Conservation (phyloP, 306 rosid genomes). For the Abrus pulchellus region DNA sequence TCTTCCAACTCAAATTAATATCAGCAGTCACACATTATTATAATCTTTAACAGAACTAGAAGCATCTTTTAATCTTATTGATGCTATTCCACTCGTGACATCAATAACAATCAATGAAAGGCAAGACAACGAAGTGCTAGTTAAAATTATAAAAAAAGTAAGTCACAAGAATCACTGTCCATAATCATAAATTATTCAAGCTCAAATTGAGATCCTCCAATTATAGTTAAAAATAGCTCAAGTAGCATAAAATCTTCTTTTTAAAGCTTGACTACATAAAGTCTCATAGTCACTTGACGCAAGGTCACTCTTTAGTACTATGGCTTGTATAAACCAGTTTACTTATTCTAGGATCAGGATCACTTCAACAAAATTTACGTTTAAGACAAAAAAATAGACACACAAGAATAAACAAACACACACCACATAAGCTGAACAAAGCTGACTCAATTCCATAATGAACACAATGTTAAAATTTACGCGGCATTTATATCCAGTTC, state of each 20-base stretch:
- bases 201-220: not conserved
- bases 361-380: not conserved
- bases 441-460: not conserved
- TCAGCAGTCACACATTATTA: not conserved
- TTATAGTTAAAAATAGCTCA: constrained; percentile 3
- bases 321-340: not conserved
- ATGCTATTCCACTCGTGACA: not conserved
- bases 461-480: not conserved
- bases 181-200: not conserved
- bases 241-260: constrained; percentile 4
- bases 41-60: constrained; percentile 8
- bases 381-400: not conserved
- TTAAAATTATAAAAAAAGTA: not conserved
- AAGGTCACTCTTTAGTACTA: not conserved
- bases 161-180: not conserved
- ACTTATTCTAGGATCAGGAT: not conserved
- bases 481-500: not conserved
- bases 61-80: constrained; percentile 8
- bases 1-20: constrained; percentile 26
- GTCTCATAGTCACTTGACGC: too few relatives aligned
- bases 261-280: constrained; percentile 25
- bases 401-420: not conserved
- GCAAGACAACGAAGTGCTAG: too few relatives aligned
- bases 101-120: not conserved
- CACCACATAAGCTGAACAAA: not conserved